A percentile compares a stretch with the other conserved stretches of the same genome.
phyloP scores from a whole-genome alignment of 2,329 filamentous ascomycete species.

The Chaetomium sp. region DNA sequence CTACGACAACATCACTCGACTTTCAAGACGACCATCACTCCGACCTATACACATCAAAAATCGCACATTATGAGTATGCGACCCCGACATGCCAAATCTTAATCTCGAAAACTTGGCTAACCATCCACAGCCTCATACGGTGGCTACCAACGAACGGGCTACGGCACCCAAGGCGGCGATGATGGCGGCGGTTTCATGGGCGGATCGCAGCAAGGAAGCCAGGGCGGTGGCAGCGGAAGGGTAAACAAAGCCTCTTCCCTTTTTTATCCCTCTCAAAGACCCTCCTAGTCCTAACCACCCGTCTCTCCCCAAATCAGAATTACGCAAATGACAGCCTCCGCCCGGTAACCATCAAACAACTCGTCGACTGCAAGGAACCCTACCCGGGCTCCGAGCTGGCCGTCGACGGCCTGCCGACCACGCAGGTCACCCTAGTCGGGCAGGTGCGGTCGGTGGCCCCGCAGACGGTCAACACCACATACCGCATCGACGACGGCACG shows the following conservation, averaged over 20 bases:
- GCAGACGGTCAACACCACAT: conserved; percentile 90
- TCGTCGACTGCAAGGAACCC: conserved; percentile 77
- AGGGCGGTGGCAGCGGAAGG: conserved; percentile 46
- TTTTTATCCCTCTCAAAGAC: background rate
- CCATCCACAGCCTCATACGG: conserved; percentile 50
- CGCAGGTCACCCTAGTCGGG: conserved; percentile 81
- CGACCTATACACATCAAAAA: background rate
- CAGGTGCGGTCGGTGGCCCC: conserved; percentile 84
- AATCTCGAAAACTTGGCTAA: background rate
- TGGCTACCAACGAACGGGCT: conserved; percentile 51
- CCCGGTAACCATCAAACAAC: conserved; percentile 93
- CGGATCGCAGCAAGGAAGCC: conserved; percentile 63
- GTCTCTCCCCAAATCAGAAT: conserved; percentile 43
- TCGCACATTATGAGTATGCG: conserved; percentile 25
- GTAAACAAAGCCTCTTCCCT: conserved; percentile 39
- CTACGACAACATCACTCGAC: conserved; percentile 4
- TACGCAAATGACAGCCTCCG: conserved; percentile 84
- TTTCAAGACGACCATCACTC: background rate
- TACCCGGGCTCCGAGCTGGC: conserved; percentile 75
- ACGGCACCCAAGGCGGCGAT: conserved; percentile 59
- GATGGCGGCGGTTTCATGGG: conserved; percentile 65
- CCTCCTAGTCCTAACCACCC: background rate
- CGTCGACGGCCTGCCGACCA: conserved; percentile 75
- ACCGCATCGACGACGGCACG: conserved; percentile 93
- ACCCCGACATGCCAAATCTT: background rate